Percentiles rank a stretch among this genome's conserved stretches.
Conservation (phyloP, 345 rosid genomes). For the Crucihimalaya himalaica region DNA sequence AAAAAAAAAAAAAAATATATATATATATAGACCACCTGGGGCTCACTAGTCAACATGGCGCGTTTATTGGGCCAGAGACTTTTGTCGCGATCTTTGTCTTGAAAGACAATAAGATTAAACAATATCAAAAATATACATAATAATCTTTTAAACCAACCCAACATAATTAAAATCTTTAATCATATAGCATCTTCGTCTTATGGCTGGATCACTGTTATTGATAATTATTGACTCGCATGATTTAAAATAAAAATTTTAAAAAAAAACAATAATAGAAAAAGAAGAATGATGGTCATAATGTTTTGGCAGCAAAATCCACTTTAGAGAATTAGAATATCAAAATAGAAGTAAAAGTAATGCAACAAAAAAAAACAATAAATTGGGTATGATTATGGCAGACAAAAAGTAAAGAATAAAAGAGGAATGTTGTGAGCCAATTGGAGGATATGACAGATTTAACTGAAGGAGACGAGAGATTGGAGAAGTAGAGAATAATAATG, state of each 20-base stretch:
- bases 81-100: constrained; percentile 34
- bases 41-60: constrained; percentile 31
- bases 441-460: constrained; percentile 29
- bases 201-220: constrained; percentile 37
- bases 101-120: constrained; percentile 3
- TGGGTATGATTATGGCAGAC: constrained; percentile 46
- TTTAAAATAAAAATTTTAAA: not conserved
- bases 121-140: not conserved
- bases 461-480: constrained; percentile 12
- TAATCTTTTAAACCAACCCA: constrained; percentile 2
- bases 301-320: constrained; percentile 42
- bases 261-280: constrained; percentile 21
- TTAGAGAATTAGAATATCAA: constrained; percentile 4
- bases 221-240: constrained; percentile 27
- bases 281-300: constrained; percentile 42
- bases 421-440: constrained; percentile 35
- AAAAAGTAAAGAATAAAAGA: constrained; percentile 41
- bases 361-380: constrained; percentile 8
- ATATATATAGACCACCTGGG: constrained; percentile 29
- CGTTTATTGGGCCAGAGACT: constrained; percentile 31
- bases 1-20: not conserved
- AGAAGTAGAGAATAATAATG: constrained; percentile 24
- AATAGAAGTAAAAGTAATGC: constrained; percentile 17
- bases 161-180: constrained; percentile 9
- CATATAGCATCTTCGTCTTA: constrained; percentile 22